Conservation (phyloP, 2,329 filamentous ascomycete genomes). For the Sclerotinia spermophila region DNA sequence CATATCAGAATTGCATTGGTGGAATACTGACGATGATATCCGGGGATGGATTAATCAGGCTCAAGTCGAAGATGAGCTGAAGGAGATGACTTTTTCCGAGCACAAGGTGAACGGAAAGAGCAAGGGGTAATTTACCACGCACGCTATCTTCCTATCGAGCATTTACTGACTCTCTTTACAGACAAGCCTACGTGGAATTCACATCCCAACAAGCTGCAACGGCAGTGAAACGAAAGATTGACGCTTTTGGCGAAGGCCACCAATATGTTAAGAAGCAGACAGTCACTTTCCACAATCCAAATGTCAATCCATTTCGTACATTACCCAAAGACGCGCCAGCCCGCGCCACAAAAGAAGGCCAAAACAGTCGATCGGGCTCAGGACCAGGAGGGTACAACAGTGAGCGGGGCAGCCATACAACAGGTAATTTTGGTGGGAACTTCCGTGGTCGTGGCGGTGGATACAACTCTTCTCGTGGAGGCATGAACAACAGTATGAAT, state of each 20-base stretch:
- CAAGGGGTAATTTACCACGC: constrained; percentile 69
- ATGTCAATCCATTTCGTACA: constrained; percentile 84
- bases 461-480: constrained; percentile 42
- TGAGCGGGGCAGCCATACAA: constrained; percentile 39
- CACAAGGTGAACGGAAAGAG: constrained; percentile 99
- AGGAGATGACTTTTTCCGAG: constrained; percentile 94
- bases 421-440: constrained; percentile 38
- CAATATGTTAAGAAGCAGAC: constrained; percentile 61
- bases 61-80: constrained; percentile 78
- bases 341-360: constrained; percentile 60
- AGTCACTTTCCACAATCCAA: constrained; percentile 71
- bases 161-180: constrained; percentile 10
- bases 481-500: constrained; percentile 44
- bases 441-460: constrained; percentile 49
- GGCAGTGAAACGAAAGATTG: constrained; percentile 77
- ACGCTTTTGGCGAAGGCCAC: constrained; percentile 53
- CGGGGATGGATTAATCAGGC: constrained; percentile 79
- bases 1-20: constrained; percentile 91
- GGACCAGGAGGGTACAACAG: constrained; percentile 46
- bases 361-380: constrained; percentile 50
- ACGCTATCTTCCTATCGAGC: neutral
- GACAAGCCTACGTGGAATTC: constrained; percentile 82
- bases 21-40: constrained; percentile 93
- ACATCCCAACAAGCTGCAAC: constrained; percentile 78
- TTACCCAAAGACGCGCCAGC: constrained; percentile 82